Percentiles rank a stretch among this genome's conserved stretches.
phyloP scores from a whole-genome alignment of 1,284 basidiomycete species.

The Naganishia sp. region DNA sequence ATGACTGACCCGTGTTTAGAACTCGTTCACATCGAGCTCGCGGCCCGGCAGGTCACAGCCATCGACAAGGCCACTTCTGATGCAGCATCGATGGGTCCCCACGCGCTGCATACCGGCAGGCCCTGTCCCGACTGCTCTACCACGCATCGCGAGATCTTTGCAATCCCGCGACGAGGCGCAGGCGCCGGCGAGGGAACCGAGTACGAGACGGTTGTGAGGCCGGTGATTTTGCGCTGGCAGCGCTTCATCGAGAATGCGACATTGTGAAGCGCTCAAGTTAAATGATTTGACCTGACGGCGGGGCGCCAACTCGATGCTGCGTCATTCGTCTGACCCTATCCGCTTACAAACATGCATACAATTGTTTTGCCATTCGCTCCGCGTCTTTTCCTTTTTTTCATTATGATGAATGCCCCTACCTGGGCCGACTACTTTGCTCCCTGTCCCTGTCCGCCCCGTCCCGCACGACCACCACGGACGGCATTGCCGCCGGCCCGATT shows the following conservation, averaged over 20 bases:
- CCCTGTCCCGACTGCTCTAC: slow-evolving; percentile 47
- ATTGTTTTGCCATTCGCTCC: neutral
- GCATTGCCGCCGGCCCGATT: slow-evolving; percentile 12
- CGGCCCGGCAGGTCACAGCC: slow-evolving; percentile 40
- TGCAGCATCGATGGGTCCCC: slow-evolving; percentile 22
- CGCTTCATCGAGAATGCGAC: slow-evolving; percentile 42
- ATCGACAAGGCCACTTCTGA: slow-evolving; percentile 26
- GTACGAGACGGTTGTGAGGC: slow-evolving; percentile 46
- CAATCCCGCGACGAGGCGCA: slow-evolving; percentile 10
- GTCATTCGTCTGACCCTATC: neutral
- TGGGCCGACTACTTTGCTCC: slow-evolving; percentile 5
- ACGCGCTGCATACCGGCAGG: neutral
- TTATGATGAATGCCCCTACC: neutral
- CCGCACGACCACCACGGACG: slow-evolving; percentile 19
- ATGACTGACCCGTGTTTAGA: slow-evolving; percentile 21
- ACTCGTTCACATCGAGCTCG: slow-evolving; percentile 53
- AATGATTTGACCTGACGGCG: neutral
- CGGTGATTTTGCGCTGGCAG: slow-evolving; percentile 50
- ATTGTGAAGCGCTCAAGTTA: neutral
- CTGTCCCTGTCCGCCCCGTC: slow-evolving; percentile 15
- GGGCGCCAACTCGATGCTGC: too few relatives aligned
- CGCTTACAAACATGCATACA: slow-evolving; percentile 21
- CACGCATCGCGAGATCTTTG: slow-evolving; percentile 40
- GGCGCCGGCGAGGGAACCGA: slow-evolving; percentile 13
- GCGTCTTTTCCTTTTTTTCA: neutral